A percentile compares a stretch with the other conserved stretches of the same genome.
These are phyloP conservation scores for Nicotiana undulata DNA, from an alignment of 257 asterid species.

Conservation along the genomic window DNA sequence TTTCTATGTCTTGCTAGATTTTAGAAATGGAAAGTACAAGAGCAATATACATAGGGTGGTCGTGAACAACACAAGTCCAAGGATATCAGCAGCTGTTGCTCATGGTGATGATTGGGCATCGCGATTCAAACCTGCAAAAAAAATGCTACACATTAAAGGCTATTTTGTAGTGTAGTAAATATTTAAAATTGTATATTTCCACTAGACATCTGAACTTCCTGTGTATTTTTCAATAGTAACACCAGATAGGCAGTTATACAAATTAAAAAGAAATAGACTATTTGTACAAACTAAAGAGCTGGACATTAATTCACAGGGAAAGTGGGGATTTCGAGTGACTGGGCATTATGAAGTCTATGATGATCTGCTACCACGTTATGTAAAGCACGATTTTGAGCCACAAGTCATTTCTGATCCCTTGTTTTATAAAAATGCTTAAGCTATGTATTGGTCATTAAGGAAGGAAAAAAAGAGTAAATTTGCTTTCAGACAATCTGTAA, in stretches of 20 bases:
- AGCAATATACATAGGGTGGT: slow-evolving; percentile 66
- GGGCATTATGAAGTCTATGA: slow-evolving; percentile 73
- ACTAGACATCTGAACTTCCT: no score
- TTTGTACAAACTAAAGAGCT: no score
- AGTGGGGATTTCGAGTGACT: slow-evolving; percentile 97
- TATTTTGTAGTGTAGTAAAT: no score
- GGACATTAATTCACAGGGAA: no score
- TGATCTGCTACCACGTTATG: slow-evolving; percentile 53
- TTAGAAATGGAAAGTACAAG: slow-evolving; percentile 70
- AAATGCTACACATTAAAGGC: no score
- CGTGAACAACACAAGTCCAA: slow-evolving; percentile 38
- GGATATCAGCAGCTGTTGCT: slow-evolving; percentile 55
- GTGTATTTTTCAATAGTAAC: no score
- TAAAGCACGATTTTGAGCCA: slow-evolving; percentile 80
- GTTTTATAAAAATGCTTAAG: slow-evolving; percentile 36
- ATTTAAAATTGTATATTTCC: no score
- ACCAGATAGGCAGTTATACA: no score
- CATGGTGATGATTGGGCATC: no score
- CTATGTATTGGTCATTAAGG: background rate
- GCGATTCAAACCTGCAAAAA: no score
- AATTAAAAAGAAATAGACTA: no score
- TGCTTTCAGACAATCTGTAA: background rate
- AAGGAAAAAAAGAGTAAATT: background rate
- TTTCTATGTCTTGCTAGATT: no score
- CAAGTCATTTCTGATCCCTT: slow-evolving; percentile 76